A percentile compares a stretch with the other conserved stretches of the same genome.
Evolutionary conservation across 2,329 filamentous ascomycete genomes (phyloP).

Genomic region (Tolypocladium paradoxum): DNA sequence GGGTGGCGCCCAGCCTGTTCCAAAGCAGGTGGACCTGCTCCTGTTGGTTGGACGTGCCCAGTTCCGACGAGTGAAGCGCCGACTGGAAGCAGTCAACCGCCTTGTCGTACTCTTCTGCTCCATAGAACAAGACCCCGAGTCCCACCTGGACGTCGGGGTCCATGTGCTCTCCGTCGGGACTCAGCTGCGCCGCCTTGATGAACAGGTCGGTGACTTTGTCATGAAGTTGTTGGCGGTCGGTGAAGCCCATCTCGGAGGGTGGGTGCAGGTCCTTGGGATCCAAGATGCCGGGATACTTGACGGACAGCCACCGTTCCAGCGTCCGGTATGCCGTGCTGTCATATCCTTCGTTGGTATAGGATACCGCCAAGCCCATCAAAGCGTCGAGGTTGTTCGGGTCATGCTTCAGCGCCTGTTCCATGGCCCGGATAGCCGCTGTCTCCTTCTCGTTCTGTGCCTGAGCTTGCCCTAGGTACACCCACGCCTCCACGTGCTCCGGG

Average conservation of each 20-base stretch:
- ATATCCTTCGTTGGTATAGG: constrained; percentile 98
- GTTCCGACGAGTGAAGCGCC: constrained; percentile 75
- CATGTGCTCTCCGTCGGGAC: constrained; percentile 87
- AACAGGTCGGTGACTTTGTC: constrained; percentile 85
- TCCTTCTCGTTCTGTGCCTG: constrained; percentile 99
- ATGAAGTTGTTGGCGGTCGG: constrained; percentile 80
- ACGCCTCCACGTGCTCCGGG: constrained; percentile 78
- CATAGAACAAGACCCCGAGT: constrained; percentile 93
- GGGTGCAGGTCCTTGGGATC: constrained; percentile 61
- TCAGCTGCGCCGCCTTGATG: constrained; percentile 84
- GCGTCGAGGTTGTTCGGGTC: constrained; percentile 81
- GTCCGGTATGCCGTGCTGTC: constrained; percentile 95
- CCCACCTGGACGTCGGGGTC: constrained; percentile 98
- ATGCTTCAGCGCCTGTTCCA: constrained; percentile 82
- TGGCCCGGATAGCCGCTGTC: constrained; percentile 82
- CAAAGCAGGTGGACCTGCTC: constrained; percentile 88
- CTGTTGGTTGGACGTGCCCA: constrained; percentile 71
- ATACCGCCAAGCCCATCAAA: constrained; percentile 90
- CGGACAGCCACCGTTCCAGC: constrained; percentile 90
- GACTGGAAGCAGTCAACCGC: constrained; percentile 97
- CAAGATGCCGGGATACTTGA: constrained; percentile 81
- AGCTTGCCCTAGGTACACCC: constrained; percentile 82
- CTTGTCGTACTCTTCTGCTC: constrained; percentile 95
- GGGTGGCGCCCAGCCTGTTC: constrained; percentile 92
- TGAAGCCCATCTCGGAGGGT: constrained; percentile 82